Conservation (phyloP, 257 asterid species). For the Hygrophila difformis region DNA sequence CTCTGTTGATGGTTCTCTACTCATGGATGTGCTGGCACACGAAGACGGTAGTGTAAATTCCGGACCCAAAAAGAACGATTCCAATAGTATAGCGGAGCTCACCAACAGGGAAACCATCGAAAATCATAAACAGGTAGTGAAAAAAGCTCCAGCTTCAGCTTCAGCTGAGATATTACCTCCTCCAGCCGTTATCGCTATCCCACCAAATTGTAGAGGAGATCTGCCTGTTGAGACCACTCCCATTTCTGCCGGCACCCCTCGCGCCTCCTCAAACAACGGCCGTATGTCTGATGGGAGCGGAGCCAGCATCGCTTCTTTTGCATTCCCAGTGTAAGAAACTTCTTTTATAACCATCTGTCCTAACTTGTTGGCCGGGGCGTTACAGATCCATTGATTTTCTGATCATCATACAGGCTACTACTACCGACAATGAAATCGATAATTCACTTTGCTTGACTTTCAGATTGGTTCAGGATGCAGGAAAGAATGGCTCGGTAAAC, state of each 20-base stretch:
- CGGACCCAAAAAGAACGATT: constrained; percentile 20
- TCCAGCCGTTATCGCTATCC: constrained; percentile 15
- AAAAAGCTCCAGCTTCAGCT: too few species aligned
- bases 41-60: constrained; percentile 25
- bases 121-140: too few species aligned
- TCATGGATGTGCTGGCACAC: constrained; percentile 35
- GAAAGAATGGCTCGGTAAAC: constrained; percentile 21
- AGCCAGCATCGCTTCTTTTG: constrained; percentile 33
- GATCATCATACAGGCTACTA: too few species aligned
- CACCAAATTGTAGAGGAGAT: constrained; percentile 16
- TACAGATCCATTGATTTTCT: too few species aligned
- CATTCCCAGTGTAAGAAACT: constrained; percentile 56
- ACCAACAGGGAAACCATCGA: too few species aligned
- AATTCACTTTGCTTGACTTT: too few species aligned
- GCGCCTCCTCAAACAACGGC: constrained; percentile 19
- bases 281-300: constrained; percentile 51
- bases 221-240: constrained; percentile 11
- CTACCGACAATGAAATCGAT: too few species aligned
- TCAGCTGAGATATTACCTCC: constrained; percentile 12
- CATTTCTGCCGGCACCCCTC: too few species aligned
- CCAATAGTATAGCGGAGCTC: neutral
- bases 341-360: too few species aligned
- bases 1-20: constrained; percentile 37
- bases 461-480: too few species aligned
- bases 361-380: too few species aligned